Percentiles rank a stretch among this genome's conserved stretches.
Evolutionary conservation across 2,329 filamentous ascomycete species (phyloP).

Genomic region (Calonectria crousiana): DNA sequence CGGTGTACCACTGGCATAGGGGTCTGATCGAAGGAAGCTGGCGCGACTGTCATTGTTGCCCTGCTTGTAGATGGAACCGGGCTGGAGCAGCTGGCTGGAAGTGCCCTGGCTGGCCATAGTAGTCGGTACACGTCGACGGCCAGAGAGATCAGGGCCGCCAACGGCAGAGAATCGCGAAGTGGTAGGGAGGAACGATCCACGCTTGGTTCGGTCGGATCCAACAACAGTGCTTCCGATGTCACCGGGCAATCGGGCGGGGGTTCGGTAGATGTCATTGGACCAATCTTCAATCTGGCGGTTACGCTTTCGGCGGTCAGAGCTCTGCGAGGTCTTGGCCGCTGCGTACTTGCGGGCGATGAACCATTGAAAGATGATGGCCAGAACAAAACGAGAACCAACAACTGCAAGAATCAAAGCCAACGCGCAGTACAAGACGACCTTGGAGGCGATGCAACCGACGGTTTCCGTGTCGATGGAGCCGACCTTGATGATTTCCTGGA

Average conservation of each 20-base stretch:
- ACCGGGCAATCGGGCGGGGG: conserved; percentile 83
- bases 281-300: conserved; percentile 97
- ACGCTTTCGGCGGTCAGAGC: conserved; percentile 83
- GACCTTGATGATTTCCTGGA: conserved; percentile 95
- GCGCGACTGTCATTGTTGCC: conserved; percentile 72
- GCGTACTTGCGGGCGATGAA: conserved; percentile 90
- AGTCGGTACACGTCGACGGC: conserved; percentile 73
- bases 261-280: conserved; percentile 96
- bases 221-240: conserved; percentile 76
- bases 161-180: conserved; percentile 96
- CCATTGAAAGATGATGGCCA: conserved; percentile 96
- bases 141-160: conserved; percentile 78
- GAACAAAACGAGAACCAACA: conserved; percentile 85
- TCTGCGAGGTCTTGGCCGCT: conserved; percentile 86
- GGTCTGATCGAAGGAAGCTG: conserved; percentile 74
- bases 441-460: conserved; percentile 96
- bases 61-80: conserved; percentile 78
- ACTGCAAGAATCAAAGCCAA: conserved; percentile 92
- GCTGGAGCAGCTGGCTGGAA: conserved; percentile 77
- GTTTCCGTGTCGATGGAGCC: conserved; percentile 96
- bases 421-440: conserved; percentile 95
- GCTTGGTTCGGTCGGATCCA: conserved; percentile 78
- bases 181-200: conserved; percentile 89
- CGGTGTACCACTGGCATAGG: conserved; percentile 65
- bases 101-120: conserved; percentile 95